Conservation (phyloP, 345 rosid genomes). For the Pseudoturritis turrita region DNA sequence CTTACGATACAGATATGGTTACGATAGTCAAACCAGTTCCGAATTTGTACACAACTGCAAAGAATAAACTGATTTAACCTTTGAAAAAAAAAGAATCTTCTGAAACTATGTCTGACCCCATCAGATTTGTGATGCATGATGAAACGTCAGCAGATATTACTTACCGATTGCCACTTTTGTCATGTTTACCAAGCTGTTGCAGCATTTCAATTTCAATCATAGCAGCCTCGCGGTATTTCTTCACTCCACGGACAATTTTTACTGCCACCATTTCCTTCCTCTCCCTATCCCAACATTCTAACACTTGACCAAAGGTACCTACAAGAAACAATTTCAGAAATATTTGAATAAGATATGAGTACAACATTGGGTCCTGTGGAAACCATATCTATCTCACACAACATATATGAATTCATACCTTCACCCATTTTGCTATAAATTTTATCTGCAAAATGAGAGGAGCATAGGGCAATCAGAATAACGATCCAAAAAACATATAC, state of each 20-base stretch:
- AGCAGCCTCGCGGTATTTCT: conserved; percentile 88
- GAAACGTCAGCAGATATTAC: conserved; percentile 23
- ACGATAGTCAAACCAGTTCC: conserved; percentile 99
- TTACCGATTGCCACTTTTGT: conserved; percentile 80
- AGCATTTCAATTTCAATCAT: conserved; percentile 86
- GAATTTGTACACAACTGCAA: conserved; percentile 99
- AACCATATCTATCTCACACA: background rate
- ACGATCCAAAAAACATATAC: background rate
- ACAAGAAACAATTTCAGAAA: background rate
- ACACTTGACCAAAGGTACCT: conserved; percentile 93
- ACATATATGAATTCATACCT: conserved; percentile 38
- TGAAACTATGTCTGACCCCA: conserved; percentile 8
- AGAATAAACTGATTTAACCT: conserved; percentile 82
- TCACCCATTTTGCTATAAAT: conserved; percentile 91
- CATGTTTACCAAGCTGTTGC: conserved; percentile 83
- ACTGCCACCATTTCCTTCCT: conserved; percentile 86
- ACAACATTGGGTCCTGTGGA: background rate
- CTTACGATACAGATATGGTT: conserved; percentile 99
- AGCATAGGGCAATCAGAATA: background rate
- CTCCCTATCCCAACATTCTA: conserved; percentile 93
- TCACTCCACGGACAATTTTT: conserved; percentile 82
- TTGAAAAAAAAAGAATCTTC: conserved; percentile 17
- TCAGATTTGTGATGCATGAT: conserved; percentile 13
- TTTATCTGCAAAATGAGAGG: conserved; percentile 51
- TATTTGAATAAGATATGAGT: background rate